Evolutionary conservation across 345 rosid genomes (phyloP).

Genomic region (Dovyalis caffra): DNA sequence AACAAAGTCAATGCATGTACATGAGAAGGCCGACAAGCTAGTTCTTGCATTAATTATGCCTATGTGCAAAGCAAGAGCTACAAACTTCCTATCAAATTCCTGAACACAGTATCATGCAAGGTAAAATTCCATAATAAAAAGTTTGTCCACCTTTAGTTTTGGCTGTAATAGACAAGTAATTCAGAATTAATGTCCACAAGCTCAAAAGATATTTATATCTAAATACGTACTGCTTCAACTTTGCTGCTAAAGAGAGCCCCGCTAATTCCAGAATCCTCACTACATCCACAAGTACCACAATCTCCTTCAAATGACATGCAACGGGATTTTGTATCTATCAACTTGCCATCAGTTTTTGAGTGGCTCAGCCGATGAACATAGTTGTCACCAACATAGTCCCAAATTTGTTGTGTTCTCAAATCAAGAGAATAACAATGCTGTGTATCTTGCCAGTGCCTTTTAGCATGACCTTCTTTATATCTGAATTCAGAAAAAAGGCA

Average conservation of each 20-base stretch:
- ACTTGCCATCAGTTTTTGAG: constrained; percentile 78
- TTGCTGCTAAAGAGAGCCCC: constrained; percentile 82
- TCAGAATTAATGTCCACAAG: no score
- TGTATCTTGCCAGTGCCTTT: constrained; percentile 84
- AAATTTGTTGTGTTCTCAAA: constrained; percentile 81
- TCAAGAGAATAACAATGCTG: constrained; percentile 93
- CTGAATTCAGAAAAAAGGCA: constrained; percentile 37
- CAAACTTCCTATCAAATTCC: neutral
- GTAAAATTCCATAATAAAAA: neutral
- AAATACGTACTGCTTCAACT: constrained; percentile 72
- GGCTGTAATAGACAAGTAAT: neutral
- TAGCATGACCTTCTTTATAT: constrained; percentile 91
- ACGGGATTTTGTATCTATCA: constrained; percentile 49
- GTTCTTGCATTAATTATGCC: neutral
- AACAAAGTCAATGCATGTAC: constrained; percentile 5
- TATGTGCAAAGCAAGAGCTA: neutral
- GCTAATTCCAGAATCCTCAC: constrained; percentile 77
- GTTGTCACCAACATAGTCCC: constrained; percentile 97
- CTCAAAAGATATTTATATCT: neutral
- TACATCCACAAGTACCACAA: constrained; percentile 61
- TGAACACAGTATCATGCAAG: constrained; percentile 5
- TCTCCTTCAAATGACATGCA: constrained; percentile 63
- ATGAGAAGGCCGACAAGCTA: neutral
- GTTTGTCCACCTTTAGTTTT: neutral
- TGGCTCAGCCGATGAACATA: constrained; percentile 94